These are phyloP conservation scores for Ogataea zsoltii DNA, from an alignment of 805 yeast genomes.

Conservation along the genomic window DNA sequence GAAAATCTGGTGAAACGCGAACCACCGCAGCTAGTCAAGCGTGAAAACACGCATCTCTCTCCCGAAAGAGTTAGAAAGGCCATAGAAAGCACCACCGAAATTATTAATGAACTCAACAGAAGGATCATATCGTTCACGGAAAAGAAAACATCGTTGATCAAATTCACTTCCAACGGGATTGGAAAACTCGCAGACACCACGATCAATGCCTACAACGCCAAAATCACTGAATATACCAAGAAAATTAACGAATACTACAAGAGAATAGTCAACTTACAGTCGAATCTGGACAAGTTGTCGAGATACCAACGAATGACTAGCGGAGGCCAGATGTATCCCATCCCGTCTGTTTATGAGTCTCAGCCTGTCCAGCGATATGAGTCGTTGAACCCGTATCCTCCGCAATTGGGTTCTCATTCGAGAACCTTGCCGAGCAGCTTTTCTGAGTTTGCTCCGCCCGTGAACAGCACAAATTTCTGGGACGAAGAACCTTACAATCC, in stretches of 20 bases:
- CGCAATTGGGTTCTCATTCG: no score
- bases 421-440: no score
- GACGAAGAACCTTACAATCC: no score
- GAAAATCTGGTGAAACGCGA: not conserved
- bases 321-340: conserved; percentile 1
- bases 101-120: conserved; percentile 5
- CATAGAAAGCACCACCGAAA: not conserved
- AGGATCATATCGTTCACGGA: conserved; percentile 7
- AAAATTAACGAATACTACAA: conserved; percentile 11
- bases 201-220: conserved; percentile 8
- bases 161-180: conserved; percentile 13
- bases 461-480: no score
- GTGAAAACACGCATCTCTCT: no score
- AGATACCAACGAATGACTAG: not conserved
- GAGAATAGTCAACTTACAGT: not conserved
- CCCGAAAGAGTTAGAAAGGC: no score
- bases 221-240: conserved; percentile 6
- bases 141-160: conserved; percentile 14
- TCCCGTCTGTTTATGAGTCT: no score
- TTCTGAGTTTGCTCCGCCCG: no score
- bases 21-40: conserved; percentile 1
- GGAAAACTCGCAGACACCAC: conserved; percentile 11
- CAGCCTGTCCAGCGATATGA: no score
- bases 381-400: no score
- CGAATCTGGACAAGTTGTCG: not conserved